Evolutionary conservation across 441 rosid genomes (phyloP).

Genomic region (Kokia cookei): DNA sequence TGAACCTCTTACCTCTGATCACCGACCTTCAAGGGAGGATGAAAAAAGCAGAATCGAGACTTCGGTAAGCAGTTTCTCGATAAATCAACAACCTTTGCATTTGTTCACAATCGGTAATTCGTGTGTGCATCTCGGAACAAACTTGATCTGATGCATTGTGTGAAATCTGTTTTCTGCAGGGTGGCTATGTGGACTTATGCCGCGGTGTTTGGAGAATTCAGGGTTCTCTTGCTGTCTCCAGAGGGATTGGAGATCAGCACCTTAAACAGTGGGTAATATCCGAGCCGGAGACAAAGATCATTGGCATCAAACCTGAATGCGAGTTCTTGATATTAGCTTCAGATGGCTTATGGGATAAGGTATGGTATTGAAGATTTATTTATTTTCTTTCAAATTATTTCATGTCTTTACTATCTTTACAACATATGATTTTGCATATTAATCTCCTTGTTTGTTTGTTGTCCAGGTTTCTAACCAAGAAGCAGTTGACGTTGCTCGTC

Average conservation of each 20-base stretch:
- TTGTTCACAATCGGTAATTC: not conserved
- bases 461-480: constrained; percentile 70
- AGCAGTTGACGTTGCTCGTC: constrained; percentile 53
- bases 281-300: constrained; percentile 54
- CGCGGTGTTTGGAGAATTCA: constrained; percentile 71
- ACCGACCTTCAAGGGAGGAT: constrained; percentile 53
- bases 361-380: not conserved
- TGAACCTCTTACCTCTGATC: constrained; percentile 59
- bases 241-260: constrained; percentile 61
- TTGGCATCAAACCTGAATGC: constrained; percentile 31
- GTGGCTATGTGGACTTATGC: constrained; percentile 63
- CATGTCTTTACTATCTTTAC: not conserved
- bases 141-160: not conserved
- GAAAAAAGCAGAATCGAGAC: constrained; percentile 51
- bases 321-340: constrained; percentile 77
- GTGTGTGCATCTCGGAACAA: not conserved
- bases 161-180: constrained; percentile 22
- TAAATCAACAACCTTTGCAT: not conserved
- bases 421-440: not conserved
- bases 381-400: no score
- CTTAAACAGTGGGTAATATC: constrained; percentile 63
- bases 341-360: constrained; percentile 78
- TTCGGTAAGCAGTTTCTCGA: constrained; percentile 31
- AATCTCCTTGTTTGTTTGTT: not conserved
- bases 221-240: constrained; percentile 62